phyloP scores from a whole-genome alignment of 129 eudicot genomes.

The Flaveria ramosissima region DNA sequence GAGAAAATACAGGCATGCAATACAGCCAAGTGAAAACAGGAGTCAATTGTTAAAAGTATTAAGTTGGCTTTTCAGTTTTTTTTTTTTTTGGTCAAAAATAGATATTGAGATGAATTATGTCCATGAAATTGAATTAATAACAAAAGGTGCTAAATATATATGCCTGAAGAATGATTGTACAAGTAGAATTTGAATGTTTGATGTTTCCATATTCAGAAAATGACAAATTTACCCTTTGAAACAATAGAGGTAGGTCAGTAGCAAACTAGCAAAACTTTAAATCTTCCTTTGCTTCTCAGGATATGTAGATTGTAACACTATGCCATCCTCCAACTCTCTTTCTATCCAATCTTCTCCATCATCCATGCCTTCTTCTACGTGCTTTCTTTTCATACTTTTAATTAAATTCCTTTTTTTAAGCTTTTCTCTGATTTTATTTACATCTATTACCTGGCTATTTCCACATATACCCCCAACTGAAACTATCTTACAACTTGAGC shows the following conservation, averaged over 20 bases:
- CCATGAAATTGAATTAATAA: not conserved
- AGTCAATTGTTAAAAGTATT: not conserved
- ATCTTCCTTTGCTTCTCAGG: slow-evolving; percentile 38
- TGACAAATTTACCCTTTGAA: slow-evolving; percentile 20
- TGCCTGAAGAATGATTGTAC: slow-evolving; percentile 8
- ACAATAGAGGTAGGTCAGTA: slow-evolving; percentile 1
- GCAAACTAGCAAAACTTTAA: slow-evolving; percentile 20
- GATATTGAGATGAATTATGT: not conserved
- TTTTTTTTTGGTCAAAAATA: not conserved
- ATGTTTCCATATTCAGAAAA: slow-evolving; percentile 33
- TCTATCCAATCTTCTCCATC: slow-evolving; percentile 59
- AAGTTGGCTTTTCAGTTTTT: not conserved
- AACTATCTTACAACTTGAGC: slow-evolving; percentile 41
- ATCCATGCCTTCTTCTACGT: slow-evolving; percentile 21
- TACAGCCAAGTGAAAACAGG: not conserved
- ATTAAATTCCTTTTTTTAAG: slow-evolving; percentile 46
- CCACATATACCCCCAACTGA: slow-evolving; percentile 28
- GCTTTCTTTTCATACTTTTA: slow-evolving; percentile 30
- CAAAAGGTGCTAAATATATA: not conserved
- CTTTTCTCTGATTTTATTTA: slow-evolving; percentile 53
- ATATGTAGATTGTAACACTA: slow-evolving; percentile 37
- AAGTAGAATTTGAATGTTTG: not conserved
- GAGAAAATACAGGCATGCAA: not conserved
- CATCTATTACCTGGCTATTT: slow-evolving; percentile 41
- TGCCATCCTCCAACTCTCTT: slow-evolving; percentile 66